Conservation (phyloP, 352 stramenopile species). For the Phytophthora multivora region DNA sequence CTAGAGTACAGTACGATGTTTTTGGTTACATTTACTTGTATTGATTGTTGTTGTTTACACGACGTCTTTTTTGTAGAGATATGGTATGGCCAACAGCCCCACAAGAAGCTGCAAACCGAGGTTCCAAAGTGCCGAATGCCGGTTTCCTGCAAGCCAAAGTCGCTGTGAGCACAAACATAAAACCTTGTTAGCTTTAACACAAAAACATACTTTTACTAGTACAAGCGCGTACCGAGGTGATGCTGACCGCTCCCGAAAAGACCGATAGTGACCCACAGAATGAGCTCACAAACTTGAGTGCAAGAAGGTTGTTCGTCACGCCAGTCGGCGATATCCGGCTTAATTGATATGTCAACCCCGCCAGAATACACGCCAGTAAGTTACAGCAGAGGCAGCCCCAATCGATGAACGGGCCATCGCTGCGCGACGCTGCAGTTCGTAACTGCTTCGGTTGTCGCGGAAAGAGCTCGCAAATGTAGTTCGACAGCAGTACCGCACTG, state of each 20-base stretch:
- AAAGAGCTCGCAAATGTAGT: constrained; percentile 48
- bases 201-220: neutral
- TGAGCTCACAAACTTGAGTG: constrained; percentile 80
- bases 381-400: constrained; percentile 72
- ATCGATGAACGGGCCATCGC: constrained; percentile 40
- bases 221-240: constrained; percentile 47
- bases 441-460: constrained; percentile 16
- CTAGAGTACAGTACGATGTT: neutral
- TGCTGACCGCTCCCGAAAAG: constrained; percentile 62
- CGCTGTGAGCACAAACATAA: constrained; percentile 34
- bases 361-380: constrained; percentile 47
- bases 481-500: constrained; percentile 58
- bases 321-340: constrained; percentile 46
- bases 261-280: constrained; percentile 76
- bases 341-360: constrained; percentile 55
- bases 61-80: constrained; percentile 62
- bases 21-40: neutral
- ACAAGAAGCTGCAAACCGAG: constrained; percentile 50
- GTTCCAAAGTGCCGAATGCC: constrained; percentile 56
- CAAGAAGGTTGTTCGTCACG: constrained; percentile 59
- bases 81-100: constrained; percentile 61
- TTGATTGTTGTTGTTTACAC: constrained; percentile 6
- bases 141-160: constrained; percentile 51
- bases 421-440: constrained; percentile 19
- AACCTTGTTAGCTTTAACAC: neutral